phyloP scores from a whole-genome alignment of 306 rosid genomes.

The Prunus salicina region DNA sequence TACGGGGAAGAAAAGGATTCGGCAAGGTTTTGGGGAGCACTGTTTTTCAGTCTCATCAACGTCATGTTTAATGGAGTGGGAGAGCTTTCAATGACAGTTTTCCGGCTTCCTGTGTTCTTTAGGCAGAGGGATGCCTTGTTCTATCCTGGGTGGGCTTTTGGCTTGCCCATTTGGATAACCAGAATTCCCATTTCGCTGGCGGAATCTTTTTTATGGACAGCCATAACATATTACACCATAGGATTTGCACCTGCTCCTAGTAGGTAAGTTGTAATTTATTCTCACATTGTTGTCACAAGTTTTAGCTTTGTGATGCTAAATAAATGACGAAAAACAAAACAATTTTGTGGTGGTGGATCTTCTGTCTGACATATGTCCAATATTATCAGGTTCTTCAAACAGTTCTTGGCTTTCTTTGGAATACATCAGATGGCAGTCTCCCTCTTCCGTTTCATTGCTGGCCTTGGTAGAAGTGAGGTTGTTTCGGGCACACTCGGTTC shows the following conservation, averaged over 20 bases:
- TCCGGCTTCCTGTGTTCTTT: constrained; percentile 42
- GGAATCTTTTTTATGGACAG: constrained; percentile 31
- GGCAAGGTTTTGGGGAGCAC: constrained; percentile 53
- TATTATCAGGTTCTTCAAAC: constrained; percentile 55
- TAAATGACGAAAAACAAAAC: background rate
- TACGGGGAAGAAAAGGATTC: constrained; percentile 13
- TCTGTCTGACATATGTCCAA: background rate
- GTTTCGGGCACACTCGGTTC: constrained; percentile 61
- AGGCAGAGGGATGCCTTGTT: constrained; percentile 38
- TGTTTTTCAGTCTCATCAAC: constrained; percentile 53
- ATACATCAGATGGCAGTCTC: constrained; percentile 66
- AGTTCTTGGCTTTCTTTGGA: constrained; percentile 42
- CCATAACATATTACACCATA: constrained; percentile 50
- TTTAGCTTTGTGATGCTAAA: background rate
- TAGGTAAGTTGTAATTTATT: constrained; percentile 34
- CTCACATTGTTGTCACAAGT: background rate
- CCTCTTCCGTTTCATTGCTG: constrained; percentile 52
- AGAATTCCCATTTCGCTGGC: constrained; percentile 32
- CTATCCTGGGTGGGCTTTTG: constrained; percentile 40
- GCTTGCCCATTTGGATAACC: constrained; percentile 28
- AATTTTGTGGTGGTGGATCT: too few species aligned
- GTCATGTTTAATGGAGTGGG: constrained; percentile 49
- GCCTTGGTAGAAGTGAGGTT: constrained; percentile 51
- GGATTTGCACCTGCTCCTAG: constrained; percentile 62
- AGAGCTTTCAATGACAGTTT: constrained; percentile 33